Evolutionary conservation across 441 rosid species (phyloP).

Genomic region (Populus tomentosa): DNA sequence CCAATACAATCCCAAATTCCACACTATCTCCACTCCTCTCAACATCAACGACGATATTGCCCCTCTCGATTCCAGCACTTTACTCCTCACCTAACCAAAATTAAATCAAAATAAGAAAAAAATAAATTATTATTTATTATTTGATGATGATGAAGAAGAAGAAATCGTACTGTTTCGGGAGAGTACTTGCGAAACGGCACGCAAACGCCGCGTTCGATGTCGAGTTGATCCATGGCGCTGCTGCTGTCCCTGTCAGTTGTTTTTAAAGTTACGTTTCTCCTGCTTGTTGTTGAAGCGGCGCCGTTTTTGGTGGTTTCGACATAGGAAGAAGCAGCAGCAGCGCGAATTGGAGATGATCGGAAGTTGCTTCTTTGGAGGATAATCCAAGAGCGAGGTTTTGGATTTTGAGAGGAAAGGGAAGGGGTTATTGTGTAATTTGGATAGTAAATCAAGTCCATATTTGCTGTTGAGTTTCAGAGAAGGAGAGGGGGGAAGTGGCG

Average conservation of each 20-base stretch:
- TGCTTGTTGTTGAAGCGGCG: background rate
- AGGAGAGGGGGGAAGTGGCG: background rate
- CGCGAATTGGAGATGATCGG: slow-evolving; percentile 18
- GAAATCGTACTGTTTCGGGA: slow-evolving; percentile 71
- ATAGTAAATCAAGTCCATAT: slow-evolving; percentile 37
- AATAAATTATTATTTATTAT: background rate
- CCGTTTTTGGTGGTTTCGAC: slow-evolving; percentile 21
- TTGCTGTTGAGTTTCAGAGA: background rate
- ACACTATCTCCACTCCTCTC: slow-evolving; percentile 86
- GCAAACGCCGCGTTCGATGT: slow-evolving; percentile 95
- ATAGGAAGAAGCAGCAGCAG: slow-evolving; percentile 11
- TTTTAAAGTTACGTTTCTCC: slow-evolving; percentile 12
- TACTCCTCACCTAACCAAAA: slow-evolving; percentile 60
- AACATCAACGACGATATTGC: slow-evolving; percentile 50
- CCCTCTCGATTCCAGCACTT: slow-evolving; percentile 78
- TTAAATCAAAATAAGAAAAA: background rate
- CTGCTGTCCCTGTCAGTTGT: slow-evolving; percentile 1
- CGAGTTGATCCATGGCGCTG: slow-evolving; percentile 76
- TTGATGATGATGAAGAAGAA: no score
- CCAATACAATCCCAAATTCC: slow-evolving; percentile 89
- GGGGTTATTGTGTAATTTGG: slow-evolving; percentile 26
- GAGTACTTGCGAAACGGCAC: slow-evolving; percentile 94
- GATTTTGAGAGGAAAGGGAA: slow-evolving; percentile 13
- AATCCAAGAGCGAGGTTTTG: background rate
- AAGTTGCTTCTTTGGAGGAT: slow-evolving; percentile 16